These are phyloP conservation scores for Aspergillus transmontanensis DNA, from an alignment of 2,329 filamentous ascomycete genomes.

Conservation along the genomic window DNA sequence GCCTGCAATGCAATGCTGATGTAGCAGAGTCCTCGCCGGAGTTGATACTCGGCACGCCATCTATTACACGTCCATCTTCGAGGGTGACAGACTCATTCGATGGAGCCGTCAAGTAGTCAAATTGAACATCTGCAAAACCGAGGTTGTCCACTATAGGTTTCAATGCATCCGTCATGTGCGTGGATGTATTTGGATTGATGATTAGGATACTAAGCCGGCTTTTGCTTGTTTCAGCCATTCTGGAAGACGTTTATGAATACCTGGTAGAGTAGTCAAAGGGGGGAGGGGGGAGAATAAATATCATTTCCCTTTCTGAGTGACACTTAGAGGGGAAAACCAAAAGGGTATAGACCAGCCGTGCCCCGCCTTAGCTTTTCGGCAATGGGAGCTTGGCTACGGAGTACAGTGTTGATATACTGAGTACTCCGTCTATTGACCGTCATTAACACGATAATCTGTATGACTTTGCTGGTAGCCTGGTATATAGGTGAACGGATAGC, in stretches of 20 bases:
- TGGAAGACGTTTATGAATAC: background rate
- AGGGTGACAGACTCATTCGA: slow-evolving; percentile 30
- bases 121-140: slow-evolving; percentile 38
- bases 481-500: too few relatives aligned
- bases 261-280: background rate
- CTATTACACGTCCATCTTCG: slow-evolving; percentile 31
- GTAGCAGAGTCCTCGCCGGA: slow-evolving; percentile 66
- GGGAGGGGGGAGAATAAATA: too few relatives aligned
- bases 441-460: too few relatives aligned
- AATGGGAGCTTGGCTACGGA: background rate
- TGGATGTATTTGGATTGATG: slow-evolving; percentile 50
- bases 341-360: background rate
- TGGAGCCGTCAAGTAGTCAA: slow-evolving; percentile 45
- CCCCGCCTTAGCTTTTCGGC: background rate
- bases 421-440: background rate
- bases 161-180: slow-evolving; percentile 47
- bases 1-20: slow-evolving; percentile 65
- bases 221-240: slow-evolving; percentile 20
- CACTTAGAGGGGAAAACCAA: background rate
- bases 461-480: too few relatives aligned
- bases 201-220: slow-evolving; percentile 39
- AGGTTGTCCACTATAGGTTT: slow-evolving; percentile 43
- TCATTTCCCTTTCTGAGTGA: too few relatives aligned
- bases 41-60: slow-evolving; percentile 75
- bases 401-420: background rate